A percentile compares a stretch with the other conserved stretches of the same genome.
phyloP scores from a whole-genome alignment of 176 grass and related monocot genomes.

The Cenchrus purpureus region DNA sequence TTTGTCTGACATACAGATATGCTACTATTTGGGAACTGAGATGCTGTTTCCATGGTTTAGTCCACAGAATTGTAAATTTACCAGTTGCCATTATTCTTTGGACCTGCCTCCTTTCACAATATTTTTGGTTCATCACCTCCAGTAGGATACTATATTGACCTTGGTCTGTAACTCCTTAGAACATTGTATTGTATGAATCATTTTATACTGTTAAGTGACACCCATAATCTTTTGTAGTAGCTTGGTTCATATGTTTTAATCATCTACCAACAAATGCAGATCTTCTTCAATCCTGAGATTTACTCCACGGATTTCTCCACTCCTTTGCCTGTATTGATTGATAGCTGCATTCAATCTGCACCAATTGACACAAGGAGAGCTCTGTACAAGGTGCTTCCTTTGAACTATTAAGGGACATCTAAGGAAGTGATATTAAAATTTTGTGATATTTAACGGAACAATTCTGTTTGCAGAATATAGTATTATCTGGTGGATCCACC shows the following conservation, averaged over 20 bases:
- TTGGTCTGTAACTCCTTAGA: constrained; percentile 1
- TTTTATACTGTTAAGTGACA: constrained; percentile 1
- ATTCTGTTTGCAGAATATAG: constrained; percentile 73
- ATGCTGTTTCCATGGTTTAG: neutral
- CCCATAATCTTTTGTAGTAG: constrained; percentile 1
- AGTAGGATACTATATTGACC: neutral
- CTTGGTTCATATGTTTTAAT: constrained; percentile 27
- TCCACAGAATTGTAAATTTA: neutral
- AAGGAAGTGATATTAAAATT: constrained; percentile 26
- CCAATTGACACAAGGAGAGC: constrained; percentile 98
- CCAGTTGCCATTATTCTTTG: neutral
- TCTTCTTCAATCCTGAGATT: constrained; percentile 96
- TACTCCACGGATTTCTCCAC: constrained; percentile 66
- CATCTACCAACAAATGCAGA: constrained; percentile 54
- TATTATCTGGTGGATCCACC: constrained; percentile 94
- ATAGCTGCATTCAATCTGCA: constrained; percentile 89
- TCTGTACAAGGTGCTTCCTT: constrained; percentile 87
- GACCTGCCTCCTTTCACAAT: neutral
- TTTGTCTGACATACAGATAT: constrained; percentile 10
- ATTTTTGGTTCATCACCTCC: constrained; percentile 18
- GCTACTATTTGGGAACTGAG: constrained; percentile 25
- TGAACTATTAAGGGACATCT: constrained; percentile 29
- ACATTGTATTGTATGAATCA: neutral
- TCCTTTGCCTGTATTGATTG: constrained; percentile 87
- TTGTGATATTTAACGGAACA: constrained; percentile 25